A percentile compares a stretch with the other conserved stretches of the same genome.
phyloP scores from a whole-genome alignment of 148 eudicot species.

The Rheum nobile region DNA sequence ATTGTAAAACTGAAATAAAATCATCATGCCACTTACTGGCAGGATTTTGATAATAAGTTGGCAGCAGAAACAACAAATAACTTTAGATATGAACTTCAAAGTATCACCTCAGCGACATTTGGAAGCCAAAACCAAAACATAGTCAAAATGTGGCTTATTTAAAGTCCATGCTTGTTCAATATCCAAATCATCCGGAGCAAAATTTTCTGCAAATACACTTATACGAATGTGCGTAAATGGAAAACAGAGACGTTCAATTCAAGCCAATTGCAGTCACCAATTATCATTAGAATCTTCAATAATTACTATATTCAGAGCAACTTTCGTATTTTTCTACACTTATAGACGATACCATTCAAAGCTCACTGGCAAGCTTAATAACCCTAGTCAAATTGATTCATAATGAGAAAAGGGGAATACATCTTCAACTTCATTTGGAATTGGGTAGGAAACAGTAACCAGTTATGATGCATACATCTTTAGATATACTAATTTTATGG shows the following conservation, averaged over 20 bases:
- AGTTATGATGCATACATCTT: neutral
- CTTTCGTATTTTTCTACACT: neutral
- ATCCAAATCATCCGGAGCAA: neutral
- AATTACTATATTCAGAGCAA: neutral
- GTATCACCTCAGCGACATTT: neutral
- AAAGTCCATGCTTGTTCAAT: neutral
- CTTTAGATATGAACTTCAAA: neutral
- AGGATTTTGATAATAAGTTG: neutral
- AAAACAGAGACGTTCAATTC: no score
- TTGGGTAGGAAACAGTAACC: neutral
- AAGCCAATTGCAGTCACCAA: no score
- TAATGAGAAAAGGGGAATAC: neutral
- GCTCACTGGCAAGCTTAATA: neutral
- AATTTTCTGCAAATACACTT: neutral
- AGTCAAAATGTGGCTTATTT: neutral
- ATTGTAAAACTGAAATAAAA: neutral
- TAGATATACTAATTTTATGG: neutral
- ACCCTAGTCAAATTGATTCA: neutral
- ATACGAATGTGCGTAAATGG: neutral
- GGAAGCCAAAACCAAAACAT: neutral
- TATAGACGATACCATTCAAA: neutral
- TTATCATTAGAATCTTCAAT: no score
- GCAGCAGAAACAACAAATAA: neutral
- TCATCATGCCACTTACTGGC: neutral
- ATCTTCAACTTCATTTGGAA: neutral